Evolutionary conservation across 1,284 basidiomycete genomes (phyloP).

Genomic region (Malassezia arunalokei): DNA sequence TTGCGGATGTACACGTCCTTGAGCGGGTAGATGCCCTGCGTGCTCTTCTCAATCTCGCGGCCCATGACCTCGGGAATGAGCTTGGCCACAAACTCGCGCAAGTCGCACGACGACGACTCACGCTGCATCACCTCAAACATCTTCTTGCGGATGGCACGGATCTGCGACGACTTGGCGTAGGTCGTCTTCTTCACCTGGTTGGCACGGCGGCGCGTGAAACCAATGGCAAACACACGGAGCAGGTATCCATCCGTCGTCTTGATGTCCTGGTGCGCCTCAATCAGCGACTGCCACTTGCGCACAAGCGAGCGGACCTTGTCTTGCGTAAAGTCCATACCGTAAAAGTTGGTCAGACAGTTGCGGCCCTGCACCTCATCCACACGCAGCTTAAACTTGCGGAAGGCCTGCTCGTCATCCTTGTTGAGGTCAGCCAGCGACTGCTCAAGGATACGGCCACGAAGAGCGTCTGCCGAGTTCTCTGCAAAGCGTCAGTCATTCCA

Average conservation of each 20-base stretch:
- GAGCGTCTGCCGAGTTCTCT: slow-evolving; percentile 98
- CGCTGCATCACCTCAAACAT: slow-evolving; percentile 99
- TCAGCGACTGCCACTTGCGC: slow-evolving; percentile 98
- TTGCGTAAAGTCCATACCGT: slow-evolving; percentile 99
- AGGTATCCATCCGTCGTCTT: slow-evolving; percentile 99
- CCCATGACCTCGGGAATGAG: slow-evolving; percentile 98
- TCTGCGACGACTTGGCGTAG: slow-evolving; percentile 87
- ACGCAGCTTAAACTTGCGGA: slow-evolving; percentile 98
- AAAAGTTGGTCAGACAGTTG: slow-evolving; percentile 99
- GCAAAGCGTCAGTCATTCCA: slow-evolving; percentile 7
- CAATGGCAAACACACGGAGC: slow-evolving; percentile 95
- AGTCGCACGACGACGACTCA: slow-evolving; percentile 84
- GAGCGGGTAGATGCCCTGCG: slow-evolving; percentile 88
- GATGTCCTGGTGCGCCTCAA: slow-evolving; percentile 97
- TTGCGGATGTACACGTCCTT: slow-evolving; percentile 86
- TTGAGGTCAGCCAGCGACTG: slow-evolving; percentile 93
- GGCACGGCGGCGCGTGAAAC: slow-evolving; percentile 93
- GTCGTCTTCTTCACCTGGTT: slow-evolving; percentile 98
- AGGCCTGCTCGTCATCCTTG: slow-evolving; percentile 99
- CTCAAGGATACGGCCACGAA: slow-evolving; percentile 94
- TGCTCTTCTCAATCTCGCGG: slow-evolving; percentile 97
- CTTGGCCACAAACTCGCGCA: slow-evolving; percentile 91
- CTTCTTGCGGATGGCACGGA: slow-evolving; percentile 96
- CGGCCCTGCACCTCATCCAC: slow-evolving; percentile 97
- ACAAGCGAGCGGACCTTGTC: slow-evolving; percentile 99